Percentiles rank a stretch among this genome's conserved stretches.
Evolutionary conservation across 495 filamentous ascomycete genomes (phyloP).

Genomic region (Cryomyces minteri): DNA sequence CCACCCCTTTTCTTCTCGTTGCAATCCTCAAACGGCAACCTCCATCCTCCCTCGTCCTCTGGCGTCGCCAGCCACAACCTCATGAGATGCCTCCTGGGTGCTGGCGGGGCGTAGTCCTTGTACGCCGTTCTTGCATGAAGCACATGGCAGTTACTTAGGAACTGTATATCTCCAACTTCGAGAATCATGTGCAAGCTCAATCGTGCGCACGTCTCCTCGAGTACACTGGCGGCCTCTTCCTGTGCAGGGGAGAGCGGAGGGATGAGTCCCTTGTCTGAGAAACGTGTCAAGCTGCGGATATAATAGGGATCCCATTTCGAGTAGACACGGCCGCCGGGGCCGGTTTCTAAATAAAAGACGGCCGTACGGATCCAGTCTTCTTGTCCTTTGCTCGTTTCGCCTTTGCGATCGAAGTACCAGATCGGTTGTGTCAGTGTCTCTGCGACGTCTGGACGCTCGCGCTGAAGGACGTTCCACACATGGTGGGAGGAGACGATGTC

Average conservation of each 20-base stretch:
- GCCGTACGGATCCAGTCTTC: constrained; percentile 56
- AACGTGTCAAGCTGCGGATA: constrained; percentile 46
- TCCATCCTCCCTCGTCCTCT: too few species aligned
- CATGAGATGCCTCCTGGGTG: too few species aligned
- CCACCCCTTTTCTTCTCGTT: too few species aligned
- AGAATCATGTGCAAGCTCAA: too few species aligned
- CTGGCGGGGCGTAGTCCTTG: too few species aligned
- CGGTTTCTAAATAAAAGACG: constrained; percentile 54
- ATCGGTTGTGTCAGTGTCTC: constrained; percentile 54
- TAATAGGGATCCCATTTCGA: constrained; percentile 67
- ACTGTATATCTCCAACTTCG: too few species aligned
- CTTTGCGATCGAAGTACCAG: constrained; percentile 94
- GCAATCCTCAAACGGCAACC: too few species aligned
- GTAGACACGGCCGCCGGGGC: constrained; percentile 32
- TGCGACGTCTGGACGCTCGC: constrained; percentile 60
- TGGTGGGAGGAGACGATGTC: constrained; percentile 66
- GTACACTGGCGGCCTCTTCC: constrained; percentile 26
- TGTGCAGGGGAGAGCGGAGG: constrained; percentile 48
- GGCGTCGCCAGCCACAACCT: too few species aligned
- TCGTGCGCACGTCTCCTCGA: too few species aligned
- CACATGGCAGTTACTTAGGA: too few species aligned
- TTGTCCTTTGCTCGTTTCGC: constrained; percentile 56
- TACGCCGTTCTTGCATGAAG: too few species aligned
- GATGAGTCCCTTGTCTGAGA: constrained; percentile 45
- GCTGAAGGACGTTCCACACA: constrained; percentile 65